Conservation (phyloP, 176 grass and related monocot genomes). For the Phyllostachys edulis region DNA sequence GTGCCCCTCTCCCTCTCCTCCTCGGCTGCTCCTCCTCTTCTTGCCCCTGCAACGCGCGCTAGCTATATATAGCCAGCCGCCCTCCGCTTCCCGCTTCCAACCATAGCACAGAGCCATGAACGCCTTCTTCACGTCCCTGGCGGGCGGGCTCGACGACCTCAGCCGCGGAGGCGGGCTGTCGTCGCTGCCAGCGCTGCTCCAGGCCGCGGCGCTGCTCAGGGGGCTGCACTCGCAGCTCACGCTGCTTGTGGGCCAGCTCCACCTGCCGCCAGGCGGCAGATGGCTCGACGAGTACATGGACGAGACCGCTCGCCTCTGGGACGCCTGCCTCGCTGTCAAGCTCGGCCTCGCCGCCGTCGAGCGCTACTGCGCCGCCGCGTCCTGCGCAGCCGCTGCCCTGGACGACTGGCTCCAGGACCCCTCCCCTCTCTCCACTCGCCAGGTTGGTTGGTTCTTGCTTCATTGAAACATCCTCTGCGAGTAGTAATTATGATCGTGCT, state of each 20-base stretch:
- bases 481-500: slow-evolving; percentile 13
- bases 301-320: slow-evolving; percentile 88
- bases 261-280: slow-evolving; percentile 79
- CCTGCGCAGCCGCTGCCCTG: slow-evolving; percentile 51
- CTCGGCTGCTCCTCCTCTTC: neutral
- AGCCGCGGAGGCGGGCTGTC: slow-evolving; percentile 43
- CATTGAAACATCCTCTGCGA: neutral
- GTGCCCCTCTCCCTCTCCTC: neutral
- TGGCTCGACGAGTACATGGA: slow-evolving; percentile 99
- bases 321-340: slow-evolving; percentile 84
- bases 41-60: slow-evolving; percentile 8
- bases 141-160: slow-evolving; percentile 77
- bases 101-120: slow-evolving; percentile 40
- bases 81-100: neutral
- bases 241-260: slow-evolving; percentile 74
- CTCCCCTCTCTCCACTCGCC: slow-evolving; percentile 53
- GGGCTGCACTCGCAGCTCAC: slow-evolving; percentile 74
- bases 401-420: slow-evolving; percentile 70
- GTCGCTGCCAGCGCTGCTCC: slow-evolving; percentile 55
- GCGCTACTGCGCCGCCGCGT: slow-evolving; percentile 58
- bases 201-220: slow-evolving; percentile 55
- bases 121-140: slow-evolving; percentile 74
- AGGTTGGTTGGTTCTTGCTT: slow-evolving; percentile 42
- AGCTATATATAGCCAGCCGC: slow-evolving; percentile 27
- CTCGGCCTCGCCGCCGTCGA: slow-evolving; percentile 73